Evolutionary conservation across 2,329 filamentous ascomycete genomes (phyloP).

Genomic region (Stromatinia cepivora): DNA sequence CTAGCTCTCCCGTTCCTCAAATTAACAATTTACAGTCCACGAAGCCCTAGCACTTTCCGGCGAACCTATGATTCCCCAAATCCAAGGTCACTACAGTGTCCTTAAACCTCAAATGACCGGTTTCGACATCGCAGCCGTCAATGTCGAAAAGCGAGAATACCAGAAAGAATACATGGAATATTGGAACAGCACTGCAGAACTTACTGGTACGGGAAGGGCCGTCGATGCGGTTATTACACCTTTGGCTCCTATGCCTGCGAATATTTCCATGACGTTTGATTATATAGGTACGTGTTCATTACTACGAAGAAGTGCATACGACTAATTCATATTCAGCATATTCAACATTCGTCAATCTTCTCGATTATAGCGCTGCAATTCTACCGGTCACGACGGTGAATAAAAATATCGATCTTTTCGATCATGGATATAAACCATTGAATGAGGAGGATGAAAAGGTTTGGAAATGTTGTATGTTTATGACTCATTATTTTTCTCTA

Average conservation of each 20-base stretch:
- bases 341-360: constrained; percentile 19
- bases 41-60: constrained; percentile 54
- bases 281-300: constrained; percentile 3
- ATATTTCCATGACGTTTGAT: constrained; percentile 20
- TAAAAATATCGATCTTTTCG: constrained; percentile 42
- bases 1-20: not conserved
- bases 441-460: constrained; percentile 37
- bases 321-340: constrained; percentile 2
- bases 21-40: constrained; percentile 40
- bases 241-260: constrained; percentile 44
- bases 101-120: constrained; percentile 40
- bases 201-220: constrained; percentile 41
- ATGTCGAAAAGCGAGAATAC: constrained; percentile 54
- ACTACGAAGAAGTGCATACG: too few relatives aligned
- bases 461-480: constrained; percentile 39
- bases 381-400: constrained; percentile 48
- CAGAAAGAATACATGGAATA: constrained; percentile 61
- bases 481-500: not conserved
- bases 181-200: constrained; percentile 36
- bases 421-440: constrained; percentile 33
- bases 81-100: constrained; percentile 30
- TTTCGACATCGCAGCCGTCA: constrained; percentile 42
- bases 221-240: constrained; percentile 58
- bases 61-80: constrained; percentile 46
- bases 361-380: constrained; percentile 42